Base-by-base conservation (phyloP, 768 basidiomycete species). In the Termitomyces sp. region DNA sequence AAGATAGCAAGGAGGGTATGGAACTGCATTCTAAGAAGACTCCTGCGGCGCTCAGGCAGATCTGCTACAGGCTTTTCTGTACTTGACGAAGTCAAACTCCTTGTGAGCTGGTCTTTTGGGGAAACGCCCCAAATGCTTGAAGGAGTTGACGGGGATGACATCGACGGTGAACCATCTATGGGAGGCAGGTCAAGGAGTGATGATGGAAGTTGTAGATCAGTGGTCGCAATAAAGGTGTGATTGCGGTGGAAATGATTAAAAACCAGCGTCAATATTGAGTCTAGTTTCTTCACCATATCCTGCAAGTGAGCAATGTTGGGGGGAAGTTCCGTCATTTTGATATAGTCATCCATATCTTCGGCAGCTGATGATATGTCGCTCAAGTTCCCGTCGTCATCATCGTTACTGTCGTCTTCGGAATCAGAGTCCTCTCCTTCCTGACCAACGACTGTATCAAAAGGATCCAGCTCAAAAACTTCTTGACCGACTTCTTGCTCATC, bases 251-350 rank as follows among this genome's bases (percentile, higher is more conserved):
- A 89, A 69, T 98, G 90, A 58, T 93, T 85, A 64, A 98, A 93
- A 53, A 97, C 73, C 31, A 95, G 79, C 34, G 83, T 84, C 31
- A 98, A 76, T 65, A 98, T 93, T 2, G 87, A 81, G 68, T 99
- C 97, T 20, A 99, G 81, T 66, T 99, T 99, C 66, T 82, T 81
- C 53, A 92, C 88, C 94, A 97, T 96, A 49, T 87, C 89, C 56
- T 85, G 86, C 49, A 94, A 85, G 62, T 88, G 84, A 50, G 79
- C 81, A 49, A 89, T 70, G 57, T 90, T 85, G 7, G 81, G 78
- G 0, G 78, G 76, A n/a, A 82, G 64, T 50, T 84, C 79, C 3
- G 72, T 67, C 30, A 58, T 65, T 3, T 65, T 70, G 37, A 69
- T 68, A 24, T 69, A 69, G 53, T 81, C 79, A 44, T 78, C 78